phyloP scores from a whole-genome alignment of 495 filamentous ascomycete genomes.

The Lophium mytilinum region DNA sequence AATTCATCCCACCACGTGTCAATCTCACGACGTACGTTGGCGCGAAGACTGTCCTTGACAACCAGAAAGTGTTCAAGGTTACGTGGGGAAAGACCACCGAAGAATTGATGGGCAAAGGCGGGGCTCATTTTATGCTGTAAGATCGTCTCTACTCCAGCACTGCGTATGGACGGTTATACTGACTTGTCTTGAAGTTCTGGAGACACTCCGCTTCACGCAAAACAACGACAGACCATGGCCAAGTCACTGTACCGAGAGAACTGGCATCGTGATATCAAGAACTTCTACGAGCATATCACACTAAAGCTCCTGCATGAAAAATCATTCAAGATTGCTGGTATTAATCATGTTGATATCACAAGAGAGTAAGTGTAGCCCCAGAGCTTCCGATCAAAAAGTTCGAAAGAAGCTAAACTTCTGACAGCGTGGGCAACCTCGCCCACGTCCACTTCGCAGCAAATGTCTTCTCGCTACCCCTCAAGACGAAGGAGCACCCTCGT shows the following conservation, averaged over 20 bases:
- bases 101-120: constrained; percentile 47
- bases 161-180: too few species aligned
- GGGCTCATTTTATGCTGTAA: constrained; percentile 46
- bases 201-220: constrained; percentile 38
- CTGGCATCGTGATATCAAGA: constrained; percentile 45
- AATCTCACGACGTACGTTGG: constrained; percentile 53
- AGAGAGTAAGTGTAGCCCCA: constrained; percentile 46
- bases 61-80: constrained; percentile 54
- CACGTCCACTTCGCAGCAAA: constrained; percentile 64
- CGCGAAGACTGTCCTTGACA: constrained; percentile 55
- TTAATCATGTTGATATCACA: constrained; percentile 67
- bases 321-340: constrained; percentile 48
- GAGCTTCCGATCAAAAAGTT: neutral
- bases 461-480: constrained; percentile 66
- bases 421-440: constrained; percentile 59
- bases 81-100: constrained; percentile 52
- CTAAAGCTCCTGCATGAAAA: constrained; percentile 56
- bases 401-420: neutral
- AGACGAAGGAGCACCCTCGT: constrained; percentile 56
- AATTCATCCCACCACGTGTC: constrained; percentile 42
- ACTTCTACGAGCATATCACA: constrained; percentile 55
- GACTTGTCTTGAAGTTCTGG: constrained; percentile 28
- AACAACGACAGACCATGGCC: constrained; percentile 40
- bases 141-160: neutral
- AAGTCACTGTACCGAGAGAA: constrained; percentile 41